phyloP scores from a whole-genome alignment of 2,329 filamentous ascomycete species.

The Coniella vitis region DNA sequence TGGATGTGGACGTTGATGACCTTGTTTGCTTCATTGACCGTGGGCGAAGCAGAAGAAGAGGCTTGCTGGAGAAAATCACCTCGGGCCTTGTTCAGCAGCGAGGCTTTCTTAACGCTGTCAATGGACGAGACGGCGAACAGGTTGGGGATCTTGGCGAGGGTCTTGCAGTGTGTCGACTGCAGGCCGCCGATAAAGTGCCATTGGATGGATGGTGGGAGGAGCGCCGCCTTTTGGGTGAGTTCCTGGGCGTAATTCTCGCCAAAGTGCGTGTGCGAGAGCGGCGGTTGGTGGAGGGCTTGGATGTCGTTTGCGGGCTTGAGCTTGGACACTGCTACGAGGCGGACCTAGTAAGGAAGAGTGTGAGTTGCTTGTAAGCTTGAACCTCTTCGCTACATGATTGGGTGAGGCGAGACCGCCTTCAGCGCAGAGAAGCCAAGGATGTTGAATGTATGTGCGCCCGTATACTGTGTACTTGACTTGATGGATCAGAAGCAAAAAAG shows the following conservation, averaged over 20 bases:
- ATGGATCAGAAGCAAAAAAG: not conserved
- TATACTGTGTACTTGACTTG: slow-evolving; percentile 16
- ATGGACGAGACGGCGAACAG: slow-evolving; percentile 89
- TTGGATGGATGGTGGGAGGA: slow-evolving; percentile 68
- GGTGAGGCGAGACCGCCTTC: too few relatives aligned
- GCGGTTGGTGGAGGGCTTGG: slow-evolving; percentile 65
- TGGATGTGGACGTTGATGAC: slow-evolving; percentile 74
- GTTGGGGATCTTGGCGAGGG: slow-evolving; percentile 78
- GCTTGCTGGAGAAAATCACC: slow-evolving; percentile 31
- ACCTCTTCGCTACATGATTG: too few relatives aligned
- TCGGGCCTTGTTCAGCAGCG: slow-evolving; percentile 71
- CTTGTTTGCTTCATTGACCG: too few relatives aligned
- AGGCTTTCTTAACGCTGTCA: slow-evolving; percentile 81
- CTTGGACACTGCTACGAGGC: slow-evolving; percentile 92
- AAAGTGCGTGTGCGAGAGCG: slow-evolving; percentile 65
- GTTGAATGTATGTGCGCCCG: too few relatives aligned
- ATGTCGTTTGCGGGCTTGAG: slow-evolving; percentile 91
- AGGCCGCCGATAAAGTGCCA: slow-evolving; percentile 98
- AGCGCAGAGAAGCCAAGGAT: too few relatives aligned
- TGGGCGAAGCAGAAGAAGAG: not conserved
- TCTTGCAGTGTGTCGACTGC: slow-evolving; percentile 86
- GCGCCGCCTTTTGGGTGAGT: slow-evolving; percentile 72
- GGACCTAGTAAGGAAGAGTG: slow-evolving; percentile 46
- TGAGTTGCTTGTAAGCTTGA: too few relatives aligned
- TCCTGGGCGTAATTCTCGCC: slow-evolving; percentile 97